These are phyloP conservation scores for Candida succiphila DNA, from an alignment of 805 yeast species.

Conservation along the genomic window DNA sequence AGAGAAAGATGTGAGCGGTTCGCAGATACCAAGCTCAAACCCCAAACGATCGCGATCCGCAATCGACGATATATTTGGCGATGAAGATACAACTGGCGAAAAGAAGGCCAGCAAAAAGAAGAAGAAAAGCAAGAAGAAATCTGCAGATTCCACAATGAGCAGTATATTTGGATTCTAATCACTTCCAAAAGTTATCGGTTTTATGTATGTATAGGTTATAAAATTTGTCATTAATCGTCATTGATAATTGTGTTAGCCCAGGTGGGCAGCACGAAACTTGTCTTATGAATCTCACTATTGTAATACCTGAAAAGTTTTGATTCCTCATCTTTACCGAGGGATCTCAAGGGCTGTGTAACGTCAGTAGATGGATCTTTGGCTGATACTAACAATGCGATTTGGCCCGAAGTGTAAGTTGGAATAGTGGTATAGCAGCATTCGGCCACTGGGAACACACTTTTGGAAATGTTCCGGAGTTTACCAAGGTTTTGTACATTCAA, in stretches of 20 bases:
- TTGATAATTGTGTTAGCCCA: constrained; percentile 44
- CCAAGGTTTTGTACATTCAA: constrained; percentile 45
- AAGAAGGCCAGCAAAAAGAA: constrained; percentile 18
- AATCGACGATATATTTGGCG: constrained; percentile 2
- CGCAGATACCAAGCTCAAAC: too few species aligned
- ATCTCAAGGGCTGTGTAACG: constrained; percentile 44
- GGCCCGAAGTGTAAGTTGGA: constrained; percentile 86
- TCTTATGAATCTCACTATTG: constrained; percentile 52
- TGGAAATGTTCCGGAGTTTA: constrained; percentile 36
- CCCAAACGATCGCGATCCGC: too few species aligned
- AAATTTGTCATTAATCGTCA: constrained; percentile 1
- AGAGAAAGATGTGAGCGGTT: too few species aligned
- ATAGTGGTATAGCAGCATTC: constrained; percentile 70
- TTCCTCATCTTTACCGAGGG: constrained; percentile 34
- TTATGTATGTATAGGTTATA: neutral
- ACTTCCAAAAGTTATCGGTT: neutral
- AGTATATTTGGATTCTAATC: constrained; percentile 56
- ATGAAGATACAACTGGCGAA: neutral
- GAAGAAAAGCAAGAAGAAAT: constrained; percentile 37
- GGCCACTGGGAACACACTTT: constrained; percentile 48
- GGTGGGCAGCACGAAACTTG: constrained; percentile 70
- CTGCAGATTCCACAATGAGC: constrained; percentile 67
- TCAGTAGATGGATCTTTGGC: constrained; percentile 39
- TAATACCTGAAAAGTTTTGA: constrained; percentile 49
- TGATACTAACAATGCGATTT: constrained; percentile 70